These are phyloP conservation scores for Annona cherimola DNA, from an alignment of 164 flowering plant species.

Conservation along the genomic window DNA sequence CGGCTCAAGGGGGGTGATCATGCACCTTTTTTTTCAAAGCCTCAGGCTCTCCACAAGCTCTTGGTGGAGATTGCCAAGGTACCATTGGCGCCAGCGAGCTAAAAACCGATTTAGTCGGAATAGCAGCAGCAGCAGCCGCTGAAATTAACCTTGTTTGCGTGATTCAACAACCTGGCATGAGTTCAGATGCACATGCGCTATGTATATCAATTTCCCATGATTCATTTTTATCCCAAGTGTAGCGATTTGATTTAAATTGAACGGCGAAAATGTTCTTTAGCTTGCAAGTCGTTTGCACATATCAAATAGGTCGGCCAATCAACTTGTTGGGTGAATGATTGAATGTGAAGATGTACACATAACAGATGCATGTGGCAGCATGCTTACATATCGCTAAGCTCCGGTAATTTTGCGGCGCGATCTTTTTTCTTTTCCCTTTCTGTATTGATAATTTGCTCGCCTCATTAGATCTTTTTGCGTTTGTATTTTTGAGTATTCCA, in stretches of 20 bases:
- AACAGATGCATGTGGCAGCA: neutral
- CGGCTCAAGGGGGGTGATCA: constrained; percentile 88
- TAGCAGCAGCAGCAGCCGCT: too few relatives aligned
- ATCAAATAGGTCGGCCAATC: neutral
- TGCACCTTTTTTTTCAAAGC: constrained; percentile 96
- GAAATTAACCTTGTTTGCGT: neutral
- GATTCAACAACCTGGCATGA: neutral
- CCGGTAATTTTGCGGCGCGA: neutral
- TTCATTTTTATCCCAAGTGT: neutral
- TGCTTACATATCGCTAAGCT: neutral
- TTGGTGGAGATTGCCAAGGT: constrained; percentile 73
- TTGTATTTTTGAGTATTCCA: too few relatives aligned
- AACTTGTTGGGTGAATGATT: neutral
- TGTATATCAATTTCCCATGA: neutral
- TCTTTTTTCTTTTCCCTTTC: neutral
- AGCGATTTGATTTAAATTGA: neutral
- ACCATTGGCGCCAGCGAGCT: constrained; percentile 13
- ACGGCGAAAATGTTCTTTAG: neutral
- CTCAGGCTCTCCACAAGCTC: constrained; percentile 80
- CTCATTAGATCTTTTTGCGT: too few relatives aligned
- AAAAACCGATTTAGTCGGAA: neutral
- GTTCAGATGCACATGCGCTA: neutral
- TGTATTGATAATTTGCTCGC: too few relatives aligned
- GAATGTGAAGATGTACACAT: neutral
- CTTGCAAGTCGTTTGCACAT: neutral